Evolutionary conservation across 345 rosid genomes (phyloP).

Genomic region (Gossypium ekmanianum): DNA sequence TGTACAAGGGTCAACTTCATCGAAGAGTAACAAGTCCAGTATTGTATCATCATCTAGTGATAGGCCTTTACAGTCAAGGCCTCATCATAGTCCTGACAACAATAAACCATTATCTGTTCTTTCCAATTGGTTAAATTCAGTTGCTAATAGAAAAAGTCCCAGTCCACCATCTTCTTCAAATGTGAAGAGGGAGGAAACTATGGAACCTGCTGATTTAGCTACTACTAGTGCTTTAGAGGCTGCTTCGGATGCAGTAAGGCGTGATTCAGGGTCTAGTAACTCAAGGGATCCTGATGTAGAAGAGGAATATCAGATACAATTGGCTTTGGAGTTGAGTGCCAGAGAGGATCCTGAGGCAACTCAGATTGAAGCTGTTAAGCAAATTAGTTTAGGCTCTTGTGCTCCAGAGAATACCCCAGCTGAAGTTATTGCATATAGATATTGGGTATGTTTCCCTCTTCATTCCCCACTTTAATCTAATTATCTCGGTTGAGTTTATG

Average conservation of each 20-base stretch:
- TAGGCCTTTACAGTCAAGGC: constrained; percentile 33
- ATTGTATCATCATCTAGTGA: constrained; percentile 46
- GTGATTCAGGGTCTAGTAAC: constrained; percentile 52
- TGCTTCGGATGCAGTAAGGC: constrained; percentile 42
- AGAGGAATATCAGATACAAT: constrained; percentile 90
- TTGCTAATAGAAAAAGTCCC: constrained; percentile 52
- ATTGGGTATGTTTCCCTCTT: constrained; percentile 67
- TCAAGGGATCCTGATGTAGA: constrained; percentile 76
- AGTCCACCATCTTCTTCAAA: constrained; percentile 63
- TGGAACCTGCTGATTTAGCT: constrained; percentile 46
- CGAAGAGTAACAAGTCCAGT: constrained; percentile 48
- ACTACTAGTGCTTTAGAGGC: constrained; percentile 36
- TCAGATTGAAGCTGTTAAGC: constrained; percentile 97
- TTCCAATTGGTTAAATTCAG: constrained; percentile 81
- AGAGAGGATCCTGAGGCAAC: constrained; percentile 99
- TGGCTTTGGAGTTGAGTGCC: constrained; percentile 92
- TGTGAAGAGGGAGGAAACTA: constrained; percentile 38
- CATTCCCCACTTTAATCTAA: neutral
- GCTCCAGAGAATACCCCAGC: constrained; percentile 79
- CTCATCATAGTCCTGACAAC: constrained; percentile 43
- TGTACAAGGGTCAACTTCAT: constrained; percentile 60
- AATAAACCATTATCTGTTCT: constrained; percentile 63
- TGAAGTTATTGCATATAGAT: constrained; percentile 87
- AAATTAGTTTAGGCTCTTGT: constrained; percentile 82
- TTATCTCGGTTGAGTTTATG: neutral